Evolutionary conservation across 176 grass and related monocot species (phyloP).

Genomic region (Juncus inflexus): DNA sequence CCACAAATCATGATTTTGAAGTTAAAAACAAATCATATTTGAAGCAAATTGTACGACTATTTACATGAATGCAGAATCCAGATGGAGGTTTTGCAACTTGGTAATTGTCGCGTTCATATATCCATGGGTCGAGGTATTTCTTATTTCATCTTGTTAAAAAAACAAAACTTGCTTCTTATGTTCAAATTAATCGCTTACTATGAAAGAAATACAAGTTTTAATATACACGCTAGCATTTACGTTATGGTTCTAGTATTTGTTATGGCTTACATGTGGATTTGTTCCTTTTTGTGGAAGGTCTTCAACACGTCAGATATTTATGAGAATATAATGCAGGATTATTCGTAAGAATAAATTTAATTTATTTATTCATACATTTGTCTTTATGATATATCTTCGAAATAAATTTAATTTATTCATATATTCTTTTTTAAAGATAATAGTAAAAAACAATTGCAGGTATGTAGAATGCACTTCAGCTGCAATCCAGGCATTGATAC

Average conservation of each 20-base stretch:
- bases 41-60: background rate
- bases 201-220: background rate
- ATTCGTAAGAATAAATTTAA: constrained; percentile 40
- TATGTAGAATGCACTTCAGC: constrained; percentile 74
- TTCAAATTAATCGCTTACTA: background rate
- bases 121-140: constrained; percentile 63
- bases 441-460: constrained; percentile 29
- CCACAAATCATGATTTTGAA: background rate
- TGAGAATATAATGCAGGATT: constrained; percentile 51
- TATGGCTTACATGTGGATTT: background rate
- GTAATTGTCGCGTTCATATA: constrained; percentile 50
- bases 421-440: background rate
- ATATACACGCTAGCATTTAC: background rate
- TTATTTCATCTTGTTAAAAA: background rate
- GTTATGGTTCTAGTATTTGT: background rate
- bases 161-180: background rate
- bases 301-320: constrained; percentile 66
- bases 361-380: too few species aligned
- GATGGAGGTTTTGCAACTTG: constrained; percentile 61
- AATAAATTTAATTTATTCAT: too few species aligned
- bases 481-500: constrained; percentile 44
- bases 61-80: constrained; percentile 39
- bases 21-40: constrained; percentile 11
- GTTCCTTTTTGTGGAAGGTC: constrained; percentile 24
- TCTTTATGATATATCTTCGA: too few species aligned